Base-by-base conservation (phyloP, 768 basidiomycete species). In the Pleurotus djamor region DNA sequence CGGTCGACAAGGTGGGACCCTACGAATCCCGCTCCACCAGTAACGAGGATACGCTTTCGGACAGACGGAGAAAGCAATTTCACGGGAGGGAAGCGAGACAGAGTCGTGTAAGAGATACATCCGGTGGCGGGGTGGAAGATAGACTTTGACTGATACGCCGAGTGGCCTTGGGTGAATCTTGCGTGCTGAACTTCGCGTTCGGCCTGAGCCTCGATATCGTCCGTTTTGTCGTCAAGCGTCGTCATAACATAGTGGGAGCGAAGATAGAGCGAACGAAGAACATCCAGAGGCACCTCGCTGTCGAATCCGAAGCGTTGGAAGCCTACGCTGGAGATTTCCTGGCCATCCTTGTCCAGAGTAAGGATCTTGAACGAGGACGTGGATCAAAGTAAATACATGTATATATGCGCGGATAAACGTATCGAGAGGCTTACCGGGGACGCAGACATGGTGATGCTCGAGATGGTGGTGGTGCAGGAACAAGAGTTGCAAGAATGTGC, bases 1-100 rank as follows among this genome's bases (percentile, higher is more conserved):
- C 97, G 86, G 77, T 99, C 97, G 56, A 99, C 92, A 50, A 99
- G 87, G 76, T 99, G 97, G 35, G 94, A 96, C 13, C 97, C 97
- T 60, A 99, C 96, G 72, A 99, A 99, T n/a, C 97, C 97, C 38
- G 96, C 97, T 44, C 97, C 96, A 60, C 96, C 96, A 17, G 96
- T 98, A 65, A 98, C 90, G 43, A 99, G 85, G 66, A 98, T 78
- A 60, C 96, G 90, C 76, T 96, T 97, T 67, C 94, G 86, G 61
- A 77, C 72, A 2, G 86, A 79, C 17, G 91, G 85, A 8, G 92
- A 73, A 49, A 99, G 85, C 50, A 95, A 85, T 67, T 85, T 92
- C 61, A 99, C 96, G 3, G 96, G 94, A 8, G 95, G 92, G 73
- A 95, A 99, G 47, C 92, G 88, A 57, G 91, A 87, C 59, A 96